Evolutionary conservation across 805 yeast genomes (phyloP), one percentile per base, ranked within the genome.

Genomic region (Saccharomycopsis fermentans): DNA sequence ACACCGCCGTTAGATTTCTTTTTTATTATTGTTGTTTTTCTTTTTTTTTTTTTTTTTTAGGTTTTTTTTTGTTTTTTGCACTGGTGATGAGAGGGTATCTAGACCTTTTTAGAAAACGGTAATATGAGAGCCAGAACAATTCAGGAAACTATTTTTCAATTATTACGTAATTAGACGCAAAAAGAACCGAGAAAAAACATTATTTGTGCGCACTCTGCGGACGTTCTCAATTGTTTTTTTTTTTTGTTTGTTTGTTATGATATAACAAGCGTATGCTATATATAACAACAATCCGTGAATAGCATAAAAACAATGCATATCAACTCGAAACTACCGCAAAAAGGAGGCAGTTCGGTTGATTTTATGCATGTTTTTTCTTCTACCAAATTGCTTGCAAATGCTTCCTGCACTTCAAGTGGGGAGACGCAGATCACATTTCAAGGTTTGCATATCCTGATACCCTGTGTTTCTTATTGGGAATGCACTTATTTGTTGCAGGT

Each of bases 381-480:
- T 39, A 39, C 47, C 47, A 43, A 43, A 21, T 43, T 43, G 50
- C 50, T 43, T 43, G 50, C 50, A 43, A 43, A 43, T 43, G 27
- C 27, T 21, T 43, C n/a, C 29, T 43, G 50, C 50, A 43, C 50
- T 43, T 29, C 50, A 43, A 26, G 29, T 43, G 16, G 16, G 50
- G 29, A 43, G 24, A 19, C 50, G 50, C 50, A 43, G 50, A 43
- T 43, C 50, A 27, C 29, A 43, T 21, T 40, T 43, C 24, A 43
- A 43, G 50, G 50, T 43, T 43, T 43, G 50, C 29, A 19, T 19
- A 21, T 43, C 50, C 50, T 43, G 50, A 43, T 43, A 43, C 50
- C 50, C 50, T 43, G 50, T 43, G 50, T 43, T 43, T 43, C 50
- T 43, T 43, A 43, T 43, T 43, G 50, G 50, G 50, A 43, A 43